These are phyloP conservation scores for Drechmeria coniospora DNA, from an alignment of 2,329 filamentous ascomycete species.

Conservation along the genomic window DNA sequence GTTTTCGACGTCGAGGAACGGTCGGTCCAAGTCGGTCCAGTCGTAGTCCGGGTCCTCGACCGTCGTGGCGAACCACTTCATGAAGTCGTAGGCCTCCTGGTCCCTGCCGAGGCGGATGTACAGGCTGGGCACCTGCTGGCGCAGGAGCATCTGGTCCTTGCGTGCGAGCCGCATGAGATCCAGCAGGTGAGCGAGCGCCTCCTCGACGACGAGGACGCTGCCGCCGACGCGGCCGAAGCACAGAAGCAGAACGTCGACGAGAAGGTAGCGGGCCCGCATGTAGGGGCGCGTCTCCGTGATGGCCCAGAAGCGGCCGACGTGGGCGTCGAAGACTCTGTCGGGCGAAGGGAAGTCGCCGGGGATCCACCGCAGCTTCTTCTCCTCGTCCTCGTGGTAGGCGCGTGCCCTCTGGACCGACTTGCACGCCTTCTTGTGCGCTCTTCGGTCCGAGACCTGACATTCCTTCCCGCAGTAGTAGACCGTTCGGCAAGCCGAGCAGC, in stretches of 20 bases:
- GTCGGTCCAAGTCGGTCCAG: conserved; percentile 6
- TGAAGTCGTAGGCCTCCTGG: conserved; percentile 31
- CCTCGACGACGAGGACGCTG: conserved; percentile 10
- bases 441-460: no score
- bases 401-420: no score
- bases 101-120: conserved; percentile 30
- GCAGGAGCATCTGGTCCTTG: conserved; percentile 27
- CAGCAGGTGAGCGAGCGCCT: conserved; percentile 20
- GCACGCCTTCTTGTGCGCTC: no score
- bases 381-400: no score
- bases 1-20: conserved; percentile 17
- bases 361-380: no score
- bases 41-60: conserved; percentile 5
- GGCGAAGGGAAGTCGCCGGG: no score
- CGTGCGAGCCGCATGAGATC: conserved; percentile 28
- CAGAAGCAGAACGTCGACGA: conserved; percentile 16
- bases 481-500: no score
- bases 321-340: no score
- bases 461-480: no score
- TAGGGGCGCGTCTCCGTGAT: conserved; percentile 23
- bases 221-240: conserved; percentile 14
- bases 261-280: conserved; percentile 18
- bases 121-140: conserved; percentile 22
- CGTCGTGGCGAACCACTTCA: conserved; percentile 16
- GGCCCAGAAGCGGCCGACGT: conserved; percentile 29